A percentile compares a stretch with the other conserved stretches of the same genome.
Evolutionary conservation across 371 early-diverging fungal genomes (phyloP).

Genomic region (Syncephalis plumigaleata): DNA sequence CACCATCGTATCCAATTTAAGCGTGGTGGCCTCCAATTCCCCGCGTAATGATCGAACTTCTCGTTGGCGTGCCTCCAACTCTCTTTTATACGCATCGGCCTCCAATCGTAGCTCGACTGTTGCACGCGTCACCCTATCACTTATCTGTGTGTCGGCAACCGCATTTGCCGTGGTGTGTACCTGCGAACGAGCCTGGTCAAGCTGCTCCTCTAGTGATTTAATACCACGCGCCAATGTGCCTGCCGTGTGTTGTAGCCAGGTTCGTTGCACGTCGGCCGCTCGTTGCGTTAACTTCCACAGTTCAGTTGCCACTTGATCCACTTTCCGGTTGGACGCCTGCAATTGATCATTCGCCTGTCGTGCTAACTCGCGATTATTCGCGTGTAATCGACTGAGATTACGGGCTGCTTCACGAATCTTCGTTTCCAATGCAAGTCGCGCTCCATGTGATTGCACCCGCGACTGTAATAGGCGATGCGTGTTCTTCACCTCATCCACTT

Average conservation of each 20-base stretch:
- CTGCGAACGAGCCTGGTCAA: background rate
- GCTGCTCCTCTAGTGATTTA: conserved; percentile 18
- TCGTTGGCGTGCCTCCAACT: no score
- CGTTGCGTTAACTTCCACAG: conserved; percentile 35
- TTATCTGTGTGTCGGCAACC: no score
- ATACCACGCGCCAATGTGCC: conserved; percentile 33
- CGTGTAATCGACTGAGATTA: conserved; percentile 27
- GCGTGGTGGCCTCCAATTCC: no score
- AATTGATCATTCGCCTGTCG: conserved; percentile 30
- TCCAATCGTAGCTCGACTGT: no score
- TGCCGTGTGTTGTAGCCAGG: conserved; percentile 48
- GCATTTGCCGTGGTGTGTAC: no score
- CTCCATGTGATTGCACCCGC: conserved; percentile 25
- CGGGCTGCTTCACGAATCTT: conserved; percentile 50
- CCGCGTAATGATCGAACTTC: no score
- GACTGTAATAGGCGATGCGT: conserved; percentile 15
- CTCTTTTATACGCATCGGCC: no score
- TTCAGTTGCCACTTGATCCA: conserved; percentile 46
- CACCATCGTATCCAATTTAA: no score
- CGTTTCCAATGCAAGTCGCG: conserved; percentile 36
- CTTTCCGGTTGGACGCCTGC: conserved; percentile 35
- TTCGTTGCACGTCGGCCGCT: conserved; percentile 40
- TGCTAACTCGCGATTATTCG: conserved; percentile 22
- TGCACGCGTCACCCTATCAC: no score
- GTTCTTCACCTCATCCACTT: conserved; percentile 29